phyloP scores from a whole-genome alignment of 805 yeast species.

The Ogataea nakhonphanomensis region DNA sequence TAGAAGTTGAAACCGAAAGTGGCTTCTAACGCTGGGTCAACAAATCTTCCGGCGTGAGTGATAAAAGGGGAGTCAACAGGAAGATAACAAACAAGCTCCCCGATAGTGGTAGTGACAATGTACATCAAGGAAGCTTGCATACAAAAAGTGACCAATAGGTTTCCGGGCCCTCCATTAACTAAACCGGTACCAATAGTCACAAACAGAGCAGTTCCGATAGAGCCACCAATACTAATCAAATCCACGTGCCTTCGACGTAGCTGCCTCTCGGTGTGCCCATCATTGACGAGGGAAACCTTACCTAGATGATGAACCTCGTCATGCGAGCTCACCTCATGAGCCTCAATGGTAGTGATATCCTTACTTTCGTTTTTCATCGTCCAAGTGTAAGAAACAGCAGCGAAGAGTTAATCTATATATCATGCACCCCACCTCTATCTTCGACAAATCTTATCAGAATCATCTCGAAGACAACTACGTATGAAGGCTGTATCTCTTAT shows the following conservation, averaged over 20 bases:
- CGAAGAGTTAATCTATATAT: too few species aligned
- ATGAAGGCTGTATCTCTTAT: too few species aligned
- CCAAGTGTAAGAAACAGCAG: too few species aligned
- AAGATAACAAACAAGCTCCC: conserved; percentile 74
- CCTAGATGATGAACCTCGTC: background rate
- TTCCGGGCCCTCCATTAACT: conserved; percentile 66
- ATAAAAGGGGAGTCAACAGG: conserved; percentile 79
- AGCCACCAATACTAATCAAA: conserved; percentile 75
- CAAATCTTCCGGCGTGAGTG: conserved; percentile 68
- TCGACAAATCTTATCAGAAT: too few species aligned
- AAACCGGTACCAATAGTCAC: conserved; percentile 58
- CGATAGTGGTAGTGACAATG: conserved; percentile 64
- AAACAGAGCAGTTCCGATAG: conserved; percentile 61
- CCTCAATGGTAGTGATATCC: background rate
- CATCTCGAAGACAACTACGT: too few species aligned
- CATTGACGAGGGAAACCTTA: conserved; percentile 2
- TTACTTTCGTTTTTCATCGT: background rate
- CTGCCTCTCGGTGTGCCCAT: conserved; percentile 19
- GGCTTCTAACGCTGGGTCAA: conserved; percentile 71
- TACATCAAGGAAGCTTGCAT: conserved; percentile 67
- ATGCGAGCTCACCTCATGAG: conserved; percentile 6
- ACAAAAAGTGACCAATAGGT: conserved; percentile 59
- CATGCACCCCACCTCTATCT: too few species aligned
- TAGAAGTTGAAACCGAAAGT: conserved; percentile 80
- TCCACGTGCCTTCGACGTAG: conserved; percentile 58